Evolutionary conservation across 2,329 filamentous ascomycete genomes (phyloP).

Genomic region (Xylariaceae sp.): DNA sequence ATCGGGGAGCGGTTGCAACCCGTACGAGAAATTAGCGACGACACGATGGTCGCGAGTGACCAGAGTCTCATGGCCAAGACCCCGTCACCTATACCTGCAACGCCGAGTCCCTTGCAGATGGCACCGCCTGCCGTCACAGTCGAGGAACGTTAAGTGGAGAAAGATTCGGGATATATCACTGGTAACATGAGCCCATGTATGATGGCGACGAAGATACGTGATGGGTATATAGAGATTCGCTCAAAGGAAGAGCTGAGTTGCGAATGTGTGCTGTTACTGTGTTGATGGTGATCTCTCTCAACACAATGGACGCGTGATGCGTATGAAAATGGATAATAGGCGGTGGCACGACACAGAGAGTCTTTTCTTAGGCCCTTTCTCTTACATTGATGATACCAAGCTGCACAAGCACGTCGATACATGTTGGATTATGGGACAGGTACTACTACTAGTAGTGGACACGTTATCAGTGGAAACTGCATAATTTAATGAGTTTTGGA

Average conservation of each 20-base stretch:
- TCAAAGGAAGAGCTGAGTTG: background rate
- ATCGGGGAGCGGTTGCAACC: conserved; percentile 32
- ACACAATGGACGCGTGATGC: too few relatives aligned
- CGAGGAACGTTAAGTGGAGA: background rate
- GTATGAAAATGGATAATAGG: too few relatives aligned
- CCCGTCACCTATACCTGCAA: conserved; percentile 20
- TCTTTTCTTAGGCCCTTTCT: background rate
- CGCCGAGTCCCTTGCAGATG: conserved; percentile 7
- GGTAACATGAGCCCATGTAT: too few relatives aligned
- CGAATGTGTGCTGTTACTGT: too few relatives aligned
- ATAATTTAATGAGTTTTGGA: too few relatives aligned
- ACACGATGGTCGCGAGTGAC: conserved; percentile 37
- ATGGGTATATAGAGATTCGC: background rate
- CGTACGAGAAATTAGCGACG: conserved; percentile 39
- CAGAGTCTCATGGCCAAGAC: conserved; percentile 29
- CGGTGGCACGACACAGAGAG: background rate
- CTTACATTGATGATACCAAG: conserved; percentile 13
- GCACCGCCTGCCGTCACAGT: background rate
- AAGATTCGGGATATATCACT: too few relatives aligned
- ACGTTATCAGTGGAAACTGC: too few relatives aligned
- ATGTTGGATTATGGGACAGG: too few relatives aligned
- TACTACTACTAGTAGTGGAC: too few relatives aligned
- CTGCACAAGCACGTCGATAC: too few relatives aligned
- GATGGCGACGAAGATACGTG: background rate
- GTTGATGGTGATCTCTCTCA: too few relatives aligned